Evolutionary conservation across 2,329 filamentous ascomycete genomes (phyloP).

Genomic region (Claviceps maximensis): DNA sequence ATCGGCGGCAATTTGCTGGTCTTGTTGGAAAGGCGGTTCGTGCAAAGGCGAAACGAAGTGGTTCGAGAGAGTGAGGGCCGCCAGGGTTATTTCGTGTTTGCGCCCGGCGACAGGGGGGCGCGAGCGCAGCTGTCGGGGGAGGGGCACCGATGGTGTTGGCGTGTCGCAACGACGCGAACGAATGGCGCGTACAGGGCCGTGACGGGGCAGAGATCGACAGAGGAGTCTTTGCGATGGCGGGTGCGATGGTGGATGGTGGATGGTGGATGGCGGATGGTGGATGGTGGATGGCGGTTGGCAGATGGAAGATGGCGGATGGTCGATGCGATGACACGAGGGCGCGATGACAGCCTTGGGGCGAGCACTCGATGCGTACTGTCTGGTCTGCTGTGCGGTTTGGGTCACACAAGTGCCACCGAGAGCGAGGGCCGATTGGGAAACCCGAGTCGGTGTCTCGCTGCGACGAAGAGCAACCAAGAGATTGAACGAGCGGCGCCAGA

Average conservation of each 20-base stretch:
- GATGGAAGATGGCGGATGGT: background rate
- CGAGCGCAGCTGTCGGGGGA: slow-evolving; percentile 5
- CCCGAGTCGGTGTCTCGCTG: slow-evolving; percentile 4
- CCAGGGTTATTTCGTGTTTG: slow-evolving; percentile 31
- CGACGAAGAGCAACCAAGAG: background rate
- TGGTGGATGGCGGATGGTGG: background rate
- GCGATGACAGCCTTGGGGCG: slow-evolving; percentile 1
- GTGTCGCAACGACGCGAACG: background rate
- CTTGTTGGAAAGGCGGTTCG: slow-evolving; percentile 46
- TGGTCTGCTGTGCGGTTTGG: slow-evolving; percentile 13
- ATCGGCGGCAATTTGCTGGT: slow-evolving; percentile 42
- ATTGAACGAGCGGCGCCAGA: background rate
- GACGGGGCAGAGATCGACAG: background rate
- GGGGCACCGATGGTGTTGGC: background rate
- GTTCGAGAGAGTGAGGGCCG: slow-evolving; percentile 42
- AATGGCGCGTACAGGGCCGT: background rate
- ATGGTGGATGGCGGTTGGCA: too few species aligned
- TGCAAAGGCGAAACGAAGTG: slow-evolving; percentile 33
- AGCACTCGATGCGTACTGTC: slow-evolving; percentile 7
- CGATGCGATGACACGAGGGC: background rate
- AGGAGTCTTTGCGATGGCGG: slow-evolving; percentile 2
- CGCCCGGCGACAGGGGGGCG: slow-evolving; percentile 11
- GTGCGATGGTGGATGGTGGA: background rate
- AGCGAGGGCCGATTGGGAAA: slow-evolving; percentile 5
- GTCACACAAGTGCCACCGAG: slow-evolving; percentile 17